Evolutionary conservation across 306 rosid genomes (phyloP).

Genomic region (Parietaria judaica): DNA sequence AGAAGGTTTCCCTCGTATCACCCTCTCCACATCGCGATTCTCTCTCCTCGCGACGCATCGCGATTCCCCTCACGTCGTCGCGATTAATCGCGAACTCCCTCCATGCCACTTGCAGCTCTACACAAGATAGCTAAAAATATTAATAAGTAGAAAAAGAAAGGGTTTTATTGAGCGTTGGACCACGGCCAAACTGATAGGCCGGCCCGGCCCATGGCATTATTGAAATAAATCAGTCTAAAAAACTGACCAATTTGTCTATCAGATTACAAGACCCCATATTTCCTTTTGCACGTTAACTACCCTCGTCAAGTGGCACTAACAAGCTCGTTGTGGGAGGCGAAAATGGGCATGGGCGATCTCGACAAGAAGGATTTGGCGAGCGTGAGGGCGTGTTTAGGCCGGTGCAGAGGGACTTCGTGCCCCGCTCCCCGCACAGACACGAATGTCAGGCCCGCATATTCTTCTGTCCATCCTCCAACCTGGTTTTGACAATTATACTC

Average conservation of each 20-base stretch:
- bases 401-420: constrained; percentile 88
- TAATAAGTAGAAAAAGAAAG: no score
- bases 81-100: no score
- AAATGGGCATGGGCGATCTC: constrained; percentile 54
- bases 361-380: constrained; percentile 59
- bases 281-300: not conserved
- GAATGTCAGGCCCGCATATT: constrained; percentile 72
- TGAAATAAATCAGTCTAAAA: no score
- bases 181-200: no score
- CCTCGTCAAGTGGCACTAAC: constrained; percentile 29
- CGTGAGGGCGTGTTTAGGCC: constrained; percentile 67
- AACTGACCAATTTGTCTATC: not conserved
- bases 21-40: no score
- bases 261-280: not conserved
- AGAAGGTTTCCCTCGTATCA: no score
- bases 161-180: no score
- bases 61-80: no score
- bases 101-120: no score
- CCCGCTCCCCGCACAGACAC: constrained; percentile 90
- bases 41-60: no score
- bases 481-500: constrained; percentile 16
- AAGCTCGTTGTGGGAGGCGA: constrained; percentile 11
- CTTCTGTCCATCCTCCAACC: constrained; percentile 99
- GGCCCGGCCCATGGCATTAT: no score
- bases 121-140: no score